Evolutionary conservation across 768 basidiomycete genomes (phyloP).

Genomic region (Lentinula lateritia): DNA sequence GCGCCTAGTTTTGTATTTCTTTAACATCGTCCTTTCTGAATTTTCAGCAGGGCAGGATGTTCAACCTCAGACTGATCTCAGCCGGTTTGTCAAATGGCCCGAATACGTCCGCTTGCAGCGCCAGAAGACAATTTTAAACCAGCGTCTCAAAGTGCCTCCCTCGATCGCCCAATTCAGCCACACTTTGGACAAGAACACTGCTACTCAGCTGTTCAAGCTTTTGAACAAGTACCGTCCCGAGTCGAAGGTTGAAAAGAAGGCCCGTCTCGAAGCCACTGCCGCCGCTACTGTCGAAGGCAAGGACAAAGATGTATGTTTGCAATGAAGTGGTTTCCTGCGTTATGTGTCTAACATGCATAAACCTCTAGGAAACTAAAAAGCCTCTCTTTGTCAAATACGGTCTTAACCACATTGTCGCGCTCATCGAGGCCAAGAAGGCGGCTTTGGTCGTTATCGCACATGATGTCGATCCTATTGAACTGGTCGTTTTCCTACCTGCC

Average conservation of each 20-base stretch:
- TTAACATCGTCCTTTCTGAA: background rate
- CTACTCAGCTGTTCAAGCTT: too few relatives aligned
- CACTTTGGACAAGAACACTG: too few relatives aligned
- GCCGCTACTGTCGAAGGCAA: conserved; percentile 79
- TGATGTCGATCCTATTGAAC: conserved; percentile 98
- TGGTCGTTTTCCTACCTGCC: conserved; percentile 96
- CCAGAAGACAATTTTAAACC: conserved; percentile 97
- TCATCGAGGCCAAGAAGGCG: conserved; percentile 97
- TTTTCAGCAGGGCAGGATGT: conserved; percentile 77
- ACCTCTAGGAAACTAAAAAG: conserved; percentile 54
- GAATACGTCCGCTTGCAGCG: conserved; percentile 97
- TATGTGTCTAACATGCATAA: too few relatives aligned
- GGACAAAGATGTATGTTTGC: conserved; percentile 42
- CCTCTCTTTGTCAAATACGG: conserved; percentile 95
- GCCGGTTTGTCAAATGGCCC: conserved; percentile 59
- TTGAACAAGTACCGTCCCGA: too few relatives aligned
- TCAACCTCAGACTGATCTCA: conserved; percentile 83
- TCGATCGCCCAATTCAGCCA: conserved; percentile 46
- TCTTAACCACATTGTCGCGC: conserved; percentile 93
- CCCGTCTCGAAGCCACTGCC: conserved; percentile 72
- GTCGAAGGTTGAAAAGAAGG: too few relatives aligned
- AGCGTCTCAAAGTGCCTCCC: conserved; percentile 97
- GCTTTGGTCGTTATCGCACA: conserved; percentile 93
- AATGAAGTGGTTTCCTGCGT: background rate
- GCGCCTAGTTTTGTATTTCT: conserved; percentile 14